Conservation (phyloP, 1,139 yeast species). For the Pneumocystis oryctolagi region DNA sequence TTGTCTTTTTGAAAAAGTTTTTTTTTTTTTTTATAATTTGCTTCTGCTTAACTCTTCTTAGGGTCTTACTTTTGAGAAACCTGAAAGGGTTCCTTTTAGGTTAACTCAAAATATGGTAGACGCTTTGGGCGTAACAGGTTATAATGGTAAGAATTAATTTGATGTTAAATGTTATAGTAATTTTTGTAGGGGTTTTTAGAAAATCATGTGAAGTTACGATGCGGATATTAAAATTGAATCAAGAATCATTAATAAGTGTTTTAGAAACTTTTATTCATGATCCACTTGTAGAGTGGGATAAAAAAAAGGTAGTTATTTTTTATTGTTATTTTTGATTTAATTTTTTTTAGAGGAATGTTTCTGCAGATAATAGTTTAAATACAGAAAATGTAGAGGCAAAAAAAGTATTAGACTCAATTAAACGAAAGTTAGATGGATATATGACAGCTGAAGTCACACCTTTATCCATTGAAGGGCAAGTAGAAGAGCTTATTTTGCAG, state of each 20-base stretch:
- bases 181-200: slow-evolving; percentile 36
- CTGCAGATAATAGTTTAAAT: slow-evolving; percentile 14
- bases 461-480: slow-evolving; percentile 84
- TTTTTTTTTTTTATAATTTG: not conserved
- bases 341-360: slow-evolving; percentile 11
- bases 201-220: slow-evolving; percentile 76
- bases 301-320: slow-evolving; percentile 18
- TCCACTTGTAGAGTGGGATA: slow-evolving; percentile 63
- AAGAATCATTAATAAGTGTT: slow-evolving; percentile 78
- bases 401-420: slow-evolving; percentile 53
- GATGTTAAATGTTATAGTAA: not conserved
- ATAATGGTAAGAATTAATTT: slow-evolving; percentile 45
- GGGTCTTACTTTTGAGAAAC: slow-evolving; percentile 47
- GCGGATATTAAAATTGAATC: slow-evolving; percentile 56
- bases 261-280: slow-evolving; percentile 87
- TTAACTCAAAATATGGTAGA: slow-evolving; percentile 77
- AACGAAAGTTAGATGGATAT: slow-evolving; percentile 69
- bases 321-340: slow-evolving; percentile 18
- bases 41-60: not conserved
- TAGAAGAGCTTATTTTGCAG: slow-evolving; percentile 72
- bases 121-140: slow-evolving; percentile 80
- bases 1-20: slow-evolving; percentile 63
- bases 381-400: slow-evolving; percentile 9
- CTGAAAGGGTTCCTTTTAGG: slow-evolving; percentile 90
- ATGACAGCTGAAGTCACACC: slow-evolving; percentile 71